Conservation (phyloP, 169 alveolate species). For the Eimeria maxima region DNA sequence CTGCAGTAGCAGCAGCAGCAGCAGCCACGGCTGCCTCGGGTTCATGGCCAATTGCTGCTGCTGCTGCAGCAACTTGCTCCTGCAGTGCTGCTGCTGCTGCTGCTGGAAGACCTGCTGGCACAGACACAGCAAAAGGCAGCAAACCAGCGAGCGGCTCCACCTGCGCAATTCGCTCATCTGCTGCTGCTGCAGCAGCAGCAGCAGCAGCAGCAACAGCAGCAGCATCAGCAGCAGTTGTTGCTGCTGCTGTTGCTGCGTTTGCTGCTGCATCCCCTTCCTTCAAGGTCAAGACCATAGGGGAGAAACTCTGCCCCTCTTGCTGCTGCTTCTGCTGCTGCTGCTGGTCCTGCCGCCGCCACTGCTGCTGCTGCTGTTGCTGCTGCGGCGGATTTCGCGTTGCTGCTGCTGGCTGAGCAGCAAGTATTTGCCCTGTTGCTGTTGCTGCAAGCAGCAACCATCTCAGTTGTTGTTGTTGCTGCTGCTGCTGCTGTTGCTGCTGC, state of each 20-base stretch:
- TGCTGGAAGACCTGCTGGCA: constrained; percentile 21
- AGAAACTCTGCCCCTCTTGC: constrained; percentile 2
- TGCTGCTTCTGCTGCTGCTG: constrained; percentile 36
- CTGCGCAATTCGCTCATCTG: not conserved
- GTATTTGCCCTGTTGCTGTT: constrained; percentile 8
- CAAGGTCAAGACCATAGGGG: not conserved
- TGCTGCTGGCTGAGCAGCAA: constrained; percentile 11
- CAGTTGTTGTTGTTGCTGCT: constrained; percentile 35
- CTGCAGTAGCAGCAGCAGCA: constrained; percentile 53
- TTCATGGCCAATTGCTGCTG: constrained; percentile 8
- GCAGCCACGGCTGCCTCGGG: constrained; percentile 14
- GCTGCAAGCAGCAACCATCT: constrained; percentile 45
- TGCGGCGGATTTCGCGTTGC: constrained; percentile 1
- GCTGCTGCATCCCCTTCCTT: not conserved
- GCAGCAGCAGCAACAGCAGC: not conserved
- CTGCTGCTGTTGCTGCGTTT: not conserved
- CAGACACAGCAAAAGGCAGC: constrained; percentile 32
- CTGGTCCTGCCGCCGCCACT: not conserved
- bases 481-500: constrained; percentile 41
- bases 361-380: constrained; percentile 60
- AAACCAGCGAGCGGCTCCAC: constrained; percentile 13
- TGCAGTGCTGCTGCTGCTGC: constrained; percentile 59
- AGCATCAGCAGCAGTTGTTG: not conserved
- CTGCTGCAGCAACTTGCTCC: constrained; percentile 52
- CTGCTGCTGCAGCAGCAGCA: not conserved